Percentiles rank a stretch among this genome's conserved stretches.
Evolutionary conservation across 768 basidiomycete genomes (phyloP).

Genomic region (Daedalea quercina): DNA sequence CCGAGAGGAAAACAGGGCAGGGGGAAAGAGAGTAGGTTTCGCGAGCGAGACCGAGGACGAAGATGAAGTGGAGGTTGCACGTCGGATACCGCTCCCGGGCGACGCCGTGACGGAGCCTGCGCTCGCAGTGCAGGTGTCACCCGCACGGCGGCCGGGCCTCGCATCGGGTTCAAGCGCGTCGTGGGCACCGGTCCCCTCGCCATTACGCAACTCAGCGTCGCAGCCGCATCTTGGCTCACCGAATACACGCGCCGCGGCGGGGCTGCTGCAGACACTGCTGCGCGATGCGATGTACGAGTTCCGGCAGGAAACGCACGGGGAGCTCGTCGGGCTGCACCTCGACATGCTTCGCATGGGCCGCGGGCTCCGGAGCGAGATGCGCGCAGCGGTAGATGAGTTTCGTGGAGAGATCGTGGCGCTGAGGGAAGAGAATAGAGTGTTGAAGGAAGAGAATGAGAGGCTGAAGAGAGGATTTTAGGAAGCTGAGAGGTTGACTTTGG

Average conservation of each 20-base stretch:
- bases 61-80: slow-evolving; percentile 19
- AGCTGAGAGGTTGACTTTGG: too few relatives aligned
- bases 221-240: slow-evolving; percentile 29
- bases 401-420: slow-evolving; percentile 45
- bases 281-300: slow-evolving; percentile 71
- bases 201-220: slow-evolving; percentile 23
- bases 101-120: slow-evolving; percentile 3
- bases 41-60: slow-evolving; percentile 21
- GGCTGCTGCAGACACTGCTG: slow-evolving; percentile 57
- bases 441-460: slow-evolving; percentile 63
- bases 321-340: slow-evolving; percentile 70
- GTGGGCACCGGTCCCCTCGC: slow-evolving; percentile 15
- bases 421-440: slow-evolving; percentile 39
- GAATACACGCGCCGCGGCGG: slow-evolving; percentile 40
- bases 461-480: slow-evolving; percentile 33
- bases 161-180: slow-evolving; percentile 4
- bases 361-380: slow-evolving; percentile 60
- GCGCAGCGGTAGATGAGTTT: slow-evolving; percentile 55
- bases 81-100: slow-evolving; percentile 1
- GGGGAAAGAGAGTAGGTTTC: slow-evolving; percentile 45
- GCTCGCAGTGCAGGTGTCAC: slow-evolving; percentile 17
- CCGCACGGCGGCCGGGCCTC: slow-evolving; percentile 23
- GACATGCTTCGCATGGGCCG: slow-evolving; percentile 68
- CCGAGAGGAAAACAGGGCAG: slow-evolving; percentile 18
- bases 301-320: slow-evolving; percentile 60